phyloP scores from a whole-genome alignment of 805 yeast genomes.

The Pichia heedii region DNA sequence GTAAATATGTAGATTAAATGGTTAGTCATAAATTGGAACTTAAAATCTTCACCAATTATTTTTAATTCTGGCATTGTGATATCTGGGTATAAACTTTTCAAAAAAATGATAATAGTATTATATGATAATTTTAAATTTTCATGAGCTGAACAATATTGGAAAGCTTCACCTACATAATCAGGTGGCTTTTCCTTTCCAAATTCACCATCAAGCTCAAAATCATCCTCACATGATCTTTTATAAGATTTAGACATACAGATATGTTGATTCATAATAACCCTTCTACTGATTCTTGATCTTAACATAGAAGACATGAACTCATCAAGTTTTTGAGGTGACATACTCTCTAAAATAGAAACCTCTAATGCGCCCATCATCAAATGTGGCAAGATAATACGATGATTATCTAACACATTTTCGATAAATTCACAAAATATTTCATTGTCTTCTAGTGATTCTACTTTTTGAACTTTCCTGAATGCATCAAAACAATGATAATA shows the following conservation, averaged over 20 bases:
- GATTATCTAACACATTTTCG: conserved; percentile 62
- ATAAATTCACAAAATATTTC: conserved; percentile 59
- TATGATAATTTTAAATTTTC: conserved; percentile 55
- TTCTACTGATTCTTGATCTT: conserved; percentile 78
- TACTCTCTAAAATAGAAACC: conserved; percentile 47
- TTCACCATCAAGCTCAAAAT: no score
- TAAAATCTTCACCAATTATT: conserved; percentile 67
- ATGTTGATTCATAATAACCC: conserved; percentile 90
- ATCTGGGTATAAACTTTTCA: conserved; percentile 45
- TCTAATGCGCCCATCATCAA: conserved; percentile 91
- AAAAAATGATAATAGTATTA: conserved; percentile 39
- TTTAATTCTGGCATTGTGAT: conserved; percentile 62
- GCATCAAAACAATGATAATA: conserved; percentile 83
- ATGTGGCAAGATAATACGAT: conserved; percentile 75
- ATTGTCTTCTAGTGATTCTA: conserved; percentile 67
- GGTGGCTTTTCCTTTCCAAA: conserved; percentile 43
- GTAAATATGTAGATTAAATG: conserved; percentile 83
- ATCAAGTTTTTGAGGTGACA: conserved; percentile 61
- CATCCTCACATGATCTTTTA: conserved; percentile 19
- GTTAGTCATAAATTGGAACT: conserved; percentile 75
- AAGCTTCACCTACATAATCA: conserved; percentile 66
- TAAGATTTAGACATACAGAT: conserved; percentile 65
- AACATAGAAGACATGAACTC: conserved; percentile 66
- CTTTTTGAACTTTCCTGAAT: conserved; percentile 63
- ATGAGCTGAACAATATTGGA: conserved; percentile 65